Conservation (phyloP, 768 basidiomycete genomes). For the Leccinum truebloodii region DNA sequence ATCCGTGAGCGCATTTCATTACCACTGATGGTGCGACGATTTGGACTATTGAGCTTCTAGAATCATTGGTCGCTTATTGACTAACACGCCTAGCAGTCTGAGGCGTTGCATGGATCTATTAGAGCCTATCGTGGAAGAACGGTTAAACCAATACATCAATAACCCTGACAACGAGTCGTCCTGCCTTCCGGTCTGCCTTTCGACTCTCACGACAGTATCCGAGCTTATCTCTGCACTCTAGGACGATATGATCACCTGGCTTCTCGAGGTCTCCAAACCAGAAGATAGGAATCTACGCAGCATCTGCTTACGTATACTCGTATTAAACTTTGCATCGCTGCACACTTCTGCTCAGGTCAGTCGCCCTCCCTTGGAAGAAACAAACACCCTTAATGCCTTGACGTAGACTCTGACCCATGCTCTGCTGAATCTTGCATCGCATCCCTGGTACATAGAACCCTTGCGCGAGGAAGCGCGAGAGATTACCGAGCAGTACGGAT, state of each 20-base stretch:
- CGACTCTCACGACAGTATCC: conserved; percentile 1
- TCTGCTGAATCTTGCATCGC: conserved; percentile 40
- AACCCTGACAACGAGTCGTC: conserved; percentile 21
- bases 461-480: conserved; percentile 42
- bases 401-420: conserved; percentile 38
- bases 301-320: conserved; percentile 36
- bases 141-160: conserved; percentile 30
- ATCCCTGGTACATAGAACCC: conserved; percentile 40
- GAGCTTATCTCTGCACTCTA: conserved; percentile 15
- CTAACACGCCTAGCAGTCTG: conserved; percentile 34
- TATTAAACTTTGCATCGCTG: conserved; percentile 40
- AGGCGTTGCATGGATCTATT: conserved; percentile 32
- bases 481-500: conserved; percentile 34
- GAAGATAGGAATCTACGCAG: conserved; percentile 30
- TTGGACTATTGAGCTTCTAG: conserved; percentile 21
- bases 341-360: conserved; percentile 37
- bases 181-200: conserved; percentile 35
- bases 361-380: neutral
- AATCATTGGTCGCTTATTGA: conserved; percentile 34
- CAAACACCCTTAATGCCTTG: conserved; percentile 4
- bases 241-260: conserved; percentile 44
- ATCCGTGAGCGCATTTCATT: conserved; percentile 31
- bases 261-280: conserved; percentile 36
- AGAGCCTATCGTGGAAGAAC: conserved; percentile 35
- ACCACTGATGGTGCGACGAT: conserved; percentile 12